Conservation (phyloP, 2,329 filamentous ascomycete species). For the Arthrobotrys sinensis region DNA sequence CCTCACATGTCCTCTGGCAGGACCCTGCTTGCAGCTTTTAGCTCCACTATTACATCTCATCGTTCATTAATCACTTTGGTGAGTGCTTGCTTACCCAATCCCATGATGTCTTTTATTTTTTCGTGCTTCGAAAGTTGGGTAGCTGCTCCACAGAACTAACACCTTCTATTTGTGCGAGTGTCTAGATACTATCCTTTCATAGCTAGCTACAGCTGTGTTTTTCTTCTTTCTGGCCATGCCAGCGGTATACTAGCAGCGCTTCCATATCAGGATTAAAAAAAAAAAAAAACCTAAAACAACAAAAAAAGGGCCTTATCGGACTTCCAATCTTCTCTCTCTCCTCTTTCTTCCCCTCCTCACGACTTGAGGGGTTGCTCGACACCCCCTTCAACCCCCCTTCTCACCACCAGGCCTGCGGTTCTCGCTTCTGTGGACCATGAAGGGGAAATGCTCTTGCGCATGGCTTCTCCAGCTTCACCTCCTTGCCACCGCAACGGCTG, state of each 20-base stretch:
- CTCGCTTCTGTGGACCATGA: slow-evolving; percentile 51
- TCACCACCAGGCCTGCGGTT: neutral
- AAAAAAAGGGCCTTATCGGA: neutral
- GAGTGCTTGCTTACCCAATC: slow-evolving; percentile 6
- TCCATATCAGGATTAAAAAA: slow-evolving; percentile 1
- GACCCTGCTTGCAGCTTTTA: slow-evolving; percentile 12
- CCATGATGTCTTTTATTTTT: neutral
- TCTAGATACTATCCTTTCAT: slow-evolving; percentile 17
- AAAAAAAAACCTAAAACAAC: slow-evolving; percentile 15
- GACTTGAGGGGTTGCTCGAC: slow-evolving; percentile 16
- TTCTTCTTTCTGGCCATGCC: slow-evolving; percentile 16
- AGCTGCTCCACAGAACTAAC: neutral
- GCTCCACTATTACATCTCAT: slow-evolving; percentile 24
- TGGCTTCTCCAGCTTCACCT: slow-evolving; percentile 54
- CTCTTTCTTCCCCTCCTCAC: slow-evolving; percentile 4
- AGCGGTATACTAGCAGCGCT: neutral
- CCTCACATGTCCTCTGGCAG: slow-evolving; percentile 26
- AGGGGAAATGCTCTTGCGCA: slow-evolving; percentile 55
- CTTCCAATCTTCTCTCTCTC: neutral
- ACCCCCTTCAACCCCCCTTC: neutral
- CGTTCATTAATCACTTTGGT: neutral
- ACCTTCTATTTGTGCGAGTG: slow-evolving; percentile 10
- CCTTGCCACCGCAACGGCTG: slow-evolving; percentile 22
- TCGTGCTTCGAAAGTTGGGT: neutral
- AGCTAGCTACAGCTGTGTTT: neutral